Percentiles rank a stretch among this genome's conserved stretches.
phyloP scores from a whole-genome alignment of 768 basidiomycete genomes.

The Russula virescens region DNA sequence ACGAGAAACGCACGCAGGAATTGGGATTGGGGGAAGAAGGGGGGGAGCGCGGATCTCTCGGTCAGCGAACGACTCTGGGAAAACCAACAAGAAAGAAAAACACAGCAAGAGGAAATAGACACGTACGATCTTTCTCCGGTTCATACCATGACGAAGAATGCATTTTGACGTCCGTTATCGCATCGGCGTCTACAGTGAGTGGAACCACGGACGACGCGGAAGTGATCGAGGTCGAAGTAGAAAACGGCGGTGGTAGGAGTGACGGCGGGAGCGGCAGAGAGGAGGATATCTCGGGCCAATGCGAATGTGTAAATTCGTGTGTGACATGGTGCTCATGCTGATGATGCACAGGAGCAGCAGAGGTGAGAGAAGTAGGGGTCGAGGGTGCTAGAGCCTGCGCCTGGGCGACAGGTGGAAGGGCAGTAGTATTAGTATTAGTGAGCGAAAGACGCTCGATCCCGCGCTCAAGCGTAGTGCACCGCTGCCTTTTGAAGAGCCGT shows the following conservation, averaged over 20 bases:
- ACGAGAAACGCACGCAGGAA: neutral
- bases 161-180: slow-evolving; percentile 17
- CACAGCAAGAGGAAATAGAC: neutral
- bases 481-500: slow-evolving; percentile 15
- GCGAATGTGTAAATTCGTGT: neutral
- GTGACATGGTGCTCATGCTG: neutral
- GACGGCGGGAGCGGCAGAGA: neutral
- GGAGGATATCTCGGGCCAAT: neutral
- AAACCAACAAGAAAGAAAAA: too few species aligned
- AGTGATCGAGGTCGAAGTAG: neutral
- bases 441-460: slow-evolving; percentile 15
- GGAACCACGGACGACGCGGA: neutral
- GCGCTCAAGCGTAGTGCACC: slow-evolving; percentile 17
- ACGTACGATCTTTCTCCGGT: slow-evolving; percentile 24
- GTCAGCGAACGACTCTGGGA: neutral
- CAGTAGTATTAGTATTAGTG: too few species aligned
- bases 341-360: neutral
- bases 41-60: neutral
- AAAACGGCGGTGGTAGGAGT: neutral
- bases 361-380: neutral
- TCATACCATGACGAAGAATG: slow-evolving; percentile 25
- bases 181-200: neutral
- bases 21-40: too few species aligned
- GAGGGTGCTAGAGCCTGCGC: neutral
- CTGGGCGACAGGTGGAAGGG: neutral